Conservation (phyloP, 805 yeast species). For the Candida vartiovaarae region DNA sequence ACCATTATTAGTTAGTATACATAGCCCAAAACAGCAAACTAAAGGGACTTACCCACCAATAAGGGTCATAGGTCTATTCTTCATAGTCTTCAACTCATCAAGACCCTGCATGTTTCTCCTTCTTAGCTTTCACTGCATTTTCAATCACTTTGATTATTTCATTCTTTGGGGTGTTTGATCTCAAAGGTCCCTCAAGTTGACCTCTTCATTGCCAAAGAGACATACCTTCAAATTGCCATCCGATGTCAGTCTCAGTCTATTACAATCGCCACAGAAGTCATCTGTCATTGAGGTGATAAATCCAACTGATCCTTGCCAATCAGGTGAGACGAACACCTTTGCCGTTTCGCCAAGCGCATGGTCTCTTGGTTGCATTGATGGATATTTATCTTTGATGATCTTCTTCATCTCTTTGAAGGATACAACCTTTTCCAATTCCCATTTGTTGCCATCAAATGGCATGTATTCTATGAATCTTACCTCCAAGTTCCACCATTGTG, state of each 20-base stretch:
- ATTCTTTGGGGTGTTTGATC: constrained; percentile 29
- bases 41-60: constrained; percentile 40
- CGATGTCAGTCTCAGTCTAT: constrained; percentile 42
- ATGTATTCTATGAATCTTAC: constrained; percentile 50
- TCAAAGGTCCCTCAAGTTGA: constrained; percentile 38
- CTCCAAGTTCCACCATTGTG: constrained; percentile 34
- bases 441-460: constrained; percentile 53
- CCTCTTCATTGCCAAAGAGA: constrained; percentile 45
- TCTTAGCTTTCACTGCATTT: constrained; percentile 38
- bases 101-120: constrained; percentile 47
- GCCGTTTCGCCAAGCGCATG: constrained; percentile 42
- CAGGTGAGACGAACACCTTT: constrained; percentile 36
- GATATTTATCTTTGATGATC: constrained; percentile 26
- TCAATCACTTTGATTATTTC: constrained; percentile 35
- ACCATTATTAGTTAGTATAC: background rate
- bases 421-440: constrained; percentile 40
- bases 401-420: constrained; percentile 37
- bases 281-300: constrained; percentile 52
- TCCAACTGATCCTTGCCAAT: constrained; percentile 39
- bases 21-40: background rate
- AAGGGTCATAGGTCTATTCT: constrained; percentile 49
- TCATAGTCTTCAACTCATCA: constrained; percentile 36
- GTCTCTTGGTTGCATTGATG: constrained; percentile 17
- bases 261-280: constrained; percentile 45
- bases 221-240: constrained; percentile 53